Evolutionary conservation across 345 rosid genomes (phyloP), one percentile per base, ranked within the genome.

Genomic region (Sonneratia caseolaris): DNA sequence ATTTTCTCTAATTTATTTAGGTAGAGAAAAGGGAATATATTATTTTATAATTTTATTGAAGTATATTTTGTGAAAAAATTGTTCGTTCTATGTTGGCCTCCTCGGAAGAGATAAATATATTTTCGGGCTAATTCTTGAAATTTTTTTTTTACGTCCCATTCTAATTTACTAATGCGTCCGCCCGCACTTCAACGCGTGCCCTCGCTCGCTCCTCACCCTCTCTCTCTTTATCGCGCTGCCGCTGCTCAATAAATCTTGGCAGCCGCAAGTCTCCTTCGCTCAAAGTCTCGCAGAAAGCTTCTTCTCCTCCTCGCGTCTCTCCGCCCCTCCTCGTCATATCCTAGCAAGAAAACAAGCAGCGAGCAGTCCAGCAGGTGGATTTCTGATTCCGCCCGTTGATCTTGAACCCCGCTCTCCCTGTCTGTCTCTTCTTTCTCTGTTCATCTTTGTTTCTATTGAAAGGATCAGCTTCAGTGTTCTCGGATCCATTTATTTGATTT

Each of bases 221-320:
- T 40, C 68, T 57, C 12, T 22, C 22, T 27, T n/a, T 59, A 21
- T 8, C 66, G 64, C 64, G 32, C n/a, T 12, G 37, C 66, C 37
- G 66, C 66, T 35, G 66, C 66, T 62, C 38, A 62, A 35, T 62
- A 62, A 62, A 62, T 62, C 66, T 62, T 24, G 3, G 36, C 51
- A 47, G 14, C 66, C 38, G 66, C 38, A 62, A 62, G 66, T 62
- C 66, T 62, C 66, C 66, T 62, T 62, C 66, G 27, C 66, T 32
- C 66, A 35, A 62, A 62, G 14, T 62, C 66, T 62, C 38, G 11
- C 13, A 27, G 38, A 62, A 62, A 62, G 66, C 66, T 27, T 62
- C 66, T 61, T 9, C 66, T 62, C 38, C 19, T 62, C 66, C 66
- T 27, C 66, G 66, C 66, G 38, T 62, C 66, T 32, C 66, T 35